A percentile compares a stretch with the other conserved stretches of the same genome.
Evolutionary conservation across 2,329 filamentous ascomycete genomes (phyloP).

Genomic region (Calonectria hongkongensis): DNA sequence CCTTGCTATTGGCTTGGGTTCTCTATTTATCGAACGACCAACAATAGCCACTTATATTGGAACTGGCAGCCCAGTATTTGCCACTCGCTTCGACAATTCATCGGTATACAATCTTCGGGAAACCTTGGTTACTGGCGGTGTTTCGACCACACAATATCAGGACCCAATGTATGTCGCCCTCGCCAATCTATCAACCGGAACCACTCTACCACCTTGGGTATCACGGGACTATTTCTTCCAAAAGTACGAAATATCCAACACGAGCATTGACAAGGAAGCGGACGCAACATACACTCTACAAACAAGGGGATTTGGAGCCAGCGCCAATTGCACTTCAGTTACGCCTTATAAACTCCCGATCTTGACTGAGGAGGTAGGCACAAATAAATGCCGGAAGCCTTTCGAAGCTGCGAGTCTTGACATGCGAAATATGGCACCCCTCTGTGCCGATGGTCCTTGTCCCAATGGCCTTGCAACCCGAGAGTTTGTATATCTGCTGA

Average conservation of each 20-base stretch:
- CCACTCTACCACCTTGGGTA: constrained; percentile 70
- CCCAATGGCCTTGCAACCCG: constrained; percentile 6
- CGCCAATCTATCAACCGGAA: constrained; percentile 67
- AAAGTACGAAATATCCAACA: constrained; percentile 58
- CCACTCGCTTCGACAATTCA: constrained; percentile 48
- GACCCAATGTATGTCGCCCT: constrained; percentile 60
- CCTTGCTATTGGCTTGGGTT: constrained; percentile 70
- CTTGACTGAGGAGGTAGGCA: not conserved
- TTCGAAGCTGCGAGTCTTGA: not conserved
- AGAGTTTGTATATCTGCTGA: constrained; percentile 20
- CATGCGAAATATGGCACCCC: too few relatives aligned
- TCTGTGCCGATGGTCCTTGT: too few relatives aligned
- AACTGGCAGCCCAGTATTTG: constrained; percentile 42
- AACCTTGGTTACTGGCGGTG: not conserved
- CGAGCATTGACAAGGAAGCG: not conserved
- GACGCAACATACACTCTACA: constrained; percentile 35
- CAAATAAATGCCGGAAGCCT: not conserved
- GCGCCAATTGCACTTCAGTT: constrained; percentile 46
- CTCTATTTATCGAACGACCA: constrained; percentile 66
- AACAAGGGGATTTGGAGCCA: constrained; percentile 56
- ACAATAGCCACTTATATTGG: constrained; percentile 25
- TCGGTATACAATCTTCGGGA: constrained; percentile 30
- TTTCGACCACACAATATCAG: constrained; percentile 36
- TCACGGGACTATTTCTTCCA: constrained; percentile 67
- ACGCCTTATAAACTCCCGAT: constrained; percentile 24